Base-by-base conservation (phyloP, 2,329 filamentous ascomycete species). In the Ascochyta pisi region DNA sequence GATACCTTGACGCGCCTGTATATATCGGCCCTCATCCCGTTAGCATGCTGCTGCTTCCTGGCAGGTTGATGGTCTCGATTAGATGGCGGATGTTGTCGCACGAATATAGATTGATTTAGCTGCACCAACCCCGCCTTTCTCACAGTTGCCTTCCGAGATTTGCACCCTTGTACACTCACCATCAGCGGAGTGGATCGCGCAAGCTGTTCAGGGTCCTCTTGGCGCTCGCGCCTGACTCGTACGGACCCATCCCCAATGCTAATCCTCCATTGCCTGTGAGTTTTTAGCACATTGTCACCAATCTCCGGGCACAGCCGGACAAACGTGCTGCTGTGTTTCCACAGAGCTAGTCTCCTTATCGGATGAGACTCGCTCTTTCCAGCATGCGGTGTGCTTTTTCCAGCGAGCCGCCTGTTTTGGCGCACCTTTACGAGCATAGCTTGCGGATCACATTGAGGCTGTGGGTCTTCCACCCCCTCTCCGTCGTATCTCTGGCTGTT, bases 401-500 rank as follows among this genome's bases (percentile, higher is more conserved):
- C 31, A 56, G 39, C 40, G 43, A 57, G 59, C 49, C 57, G 51
- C 41, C 51, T 41, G 19, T 27, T 37, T 38, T 58, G 47, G 47
- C 47, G 47, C 26, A 29, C 38, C 47, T 34, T 43, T 47, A 54
- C 27, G 39, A 60, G 51, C 37, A 50, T 56, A 60, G 60, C 55
- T 54, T 46, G 50, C 44, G 40, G 42, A 52, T 43, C 38, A 55
- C 38, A 57, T 49, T 58, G 46, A 57, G 42, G 51, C 41, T 54
- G 49, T 44, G 47, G 46, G 24, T 48, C 53, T 54, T 57, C 46
- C 49, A 39, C 56, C 54, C 57, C 57, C 57, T 49, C 45, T 46
- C 35, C 60, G 57, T 55, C 53, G 54, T 68, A 51, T 53, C 41
- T 56, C 51, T 60, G n/a, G 31, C 15, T 31, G 26, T 35, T 49